phyloP scores from a whole-genome alignment of 2,329 filamentous ascomycete species.

The Beauveria brongniartii region DNA sequence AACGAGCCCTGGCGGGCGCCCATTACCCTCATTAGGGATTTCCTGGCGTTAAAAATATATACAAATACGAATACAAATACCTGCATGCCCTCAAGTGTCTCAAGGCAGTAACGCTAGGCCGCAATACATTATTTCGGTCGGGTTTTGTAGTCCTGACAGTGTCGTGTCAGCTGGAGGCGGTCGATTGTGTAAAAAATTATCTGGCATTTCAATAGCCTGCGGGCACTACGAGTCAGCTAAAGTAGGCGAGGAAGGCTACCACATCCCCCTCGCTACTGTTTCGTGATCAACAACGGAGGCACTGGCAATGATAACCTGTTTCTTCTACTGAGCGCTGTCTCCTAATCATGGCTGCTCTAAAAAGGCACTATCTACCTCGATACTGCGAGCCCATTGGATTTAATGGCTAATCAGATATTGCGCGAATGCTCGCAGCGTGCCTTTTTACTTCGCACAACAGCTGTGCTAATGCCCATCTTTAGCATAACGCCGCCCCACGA shows the following conservation, averaged over 20 bases:
- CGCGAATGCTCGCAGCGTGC: conserved; percentile 22
- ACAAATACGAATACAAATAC: too few species aligned
- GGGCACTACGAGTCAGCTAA: not conserved
- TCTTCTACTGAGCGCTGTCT: too few species aligned
- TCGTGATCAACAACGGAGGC: not conserved
- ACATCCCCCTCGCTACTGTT: not conserved
- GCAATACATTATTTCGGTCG: not conserved
- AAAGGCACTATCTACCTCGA: conserved; percentile 32
- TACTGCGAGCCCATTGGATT: conserved; percentile 32
- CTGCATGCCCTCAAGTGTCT: too few species aligned
- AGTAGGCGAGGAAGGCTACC: not conserved
- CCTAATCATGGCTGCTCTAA: conserved; percentile 13
- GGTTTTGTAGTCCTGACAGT: not conserved
- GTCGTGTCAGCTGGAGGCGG: too few species aligned
- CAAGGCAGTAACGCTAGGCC: too few species aligned
- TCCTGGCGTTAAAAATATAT: too few species aligned
- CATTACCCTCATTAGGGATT: too few species aligned
- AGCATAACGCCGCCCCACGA: conserved; percentile 23
- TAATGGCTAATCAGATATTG: conserved; percentile 28
- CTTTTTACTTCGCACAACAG: not conserved
- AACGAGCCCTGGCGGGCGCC: too few species aligned
- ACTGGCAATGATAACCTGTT: too few species aligned
- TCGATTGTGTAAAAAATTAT: too few species aligned
- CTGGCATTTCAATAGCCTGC: not conserved
- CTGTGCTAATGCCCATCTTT: not conserved